Conservation (phyloP, 495 filamentous ascomycete genomes). For the Bombardia bombarda region DNA sequence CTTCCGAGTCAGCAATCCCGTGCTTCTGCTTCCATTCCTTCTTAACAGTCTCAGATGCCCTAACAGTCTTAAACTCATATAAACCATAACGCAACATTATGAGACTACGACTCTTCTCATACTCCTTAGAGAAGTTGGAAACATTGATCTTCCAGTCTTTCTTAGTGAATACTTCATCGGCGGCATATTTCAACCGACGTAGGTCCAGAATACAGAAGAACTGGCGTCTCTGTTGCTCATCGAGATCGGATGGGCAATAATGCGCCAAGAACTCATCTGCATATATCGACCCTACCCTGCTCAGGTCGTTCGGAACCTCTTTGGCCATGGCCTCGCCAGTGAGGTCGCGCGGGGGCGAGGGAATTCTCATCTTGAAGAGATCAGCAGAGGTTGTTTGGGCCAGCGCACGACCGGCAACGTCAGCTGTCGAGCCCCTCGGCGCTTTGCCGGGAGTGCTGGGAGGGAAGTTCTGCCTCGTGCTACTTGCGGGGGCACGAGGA, state of each 20-base stretch:
- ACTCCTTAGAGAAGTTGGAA: constrained; percentile 44
- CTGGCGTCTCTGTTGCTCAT: constrained; percentile 40
- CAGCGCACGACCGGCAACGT: constrained; percentile 26
- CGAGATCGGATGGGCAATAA: constrained; percentile 38
- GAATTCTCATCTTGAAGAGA: constrained; percentile 40
- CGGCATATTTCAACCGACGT: constrained; percentile 43
- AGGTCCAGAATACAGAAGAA: constrained; percentile 47
- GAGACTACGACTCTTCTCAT: constrained; percentile 44
- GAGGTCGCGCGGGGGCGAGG: constrained; percentile 34
- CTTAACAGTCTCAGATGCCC: constrained; percentile 36
- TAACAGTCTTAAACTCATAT: constrained; percentile 46
- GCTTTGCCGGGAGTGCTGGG: constrained; percentile 24
- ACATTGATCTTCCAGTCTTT: constrained; percentile 48
- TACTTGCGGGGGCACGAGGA: constrained; percentile 22
- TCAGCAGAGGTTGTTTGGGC: constrained; percentile 28
- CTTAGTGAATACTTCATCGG: constrained; percentile 42
- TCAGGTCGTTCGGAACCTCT: constrained; percentile 34
- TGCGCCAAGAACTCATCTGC: constrained; percentile 42
- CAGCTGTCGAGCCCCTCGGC: constrained; percentile 18
- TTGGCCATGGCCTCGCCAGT: constrained; percentile 38
- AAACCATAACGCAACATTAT: constrained; percentile 46
- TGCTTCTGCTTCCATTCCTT: constrained; percentile 42
- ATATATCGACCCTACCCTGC: constrained; percentile 35
- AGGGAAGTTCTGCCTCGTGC: constrained; percentile 26
- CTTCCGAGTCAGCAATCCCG: constrained; percentile 30